These are phyloP conservation scores for Megacollybia marginata DNA, from an alignment of 768 basidiomycete species.

Conservation along the genomic window DNA sequence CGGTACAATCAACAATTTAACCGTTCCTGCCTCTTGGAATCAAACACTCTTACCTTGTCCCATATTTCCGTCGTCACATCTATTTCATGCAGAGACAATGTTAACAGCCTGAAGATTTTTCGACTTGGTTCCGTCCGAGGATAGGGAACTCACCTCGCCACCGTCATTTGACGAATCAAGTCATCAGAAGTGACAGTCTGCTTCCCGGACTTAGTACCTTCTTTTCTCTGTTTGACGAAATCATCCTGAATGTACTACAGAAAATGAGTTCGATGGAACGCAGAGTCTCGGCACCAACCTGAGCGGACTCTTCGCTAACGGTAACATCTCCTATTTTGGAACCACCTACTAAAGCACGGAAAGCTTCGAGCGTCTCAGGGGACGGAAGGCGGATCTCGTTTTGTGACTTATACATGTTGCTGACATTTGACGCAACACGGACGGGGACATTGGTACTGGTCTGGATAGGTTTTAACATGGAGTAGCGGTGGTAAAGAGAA, in stretches of 20 bases:
- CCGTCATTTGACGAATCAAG: conserved; percentile 57
- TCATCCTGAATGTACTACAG: conserved; percentile 68
- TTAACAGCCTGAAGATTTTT: conserved; percentile 40
- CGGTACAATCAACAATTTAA: neutral
- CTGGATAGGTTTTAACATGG: too few species aligned
- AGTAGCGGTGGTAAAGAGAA: neutral
- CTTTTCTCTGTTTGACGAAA: conserved; percentile 45
- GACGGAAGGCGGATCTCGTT: conserved; percentile 39
- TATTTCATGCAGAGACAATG: conserved; percentile 49
- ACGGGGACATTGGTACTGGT: conserved; percentile 10
- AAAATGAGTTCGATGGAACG: neutral
- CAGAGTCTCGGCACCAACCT: conserved; percentile 30
- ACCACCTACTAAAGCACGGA: conserved; percentile 52
- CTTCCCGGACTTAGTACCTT: conserved; percentile 16
- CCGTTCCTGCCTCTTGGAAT: conserved; percentile 34
- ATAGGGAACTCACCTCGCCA: conserved; percentile 49
- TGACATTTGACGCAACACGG: conserved; percentile 7
- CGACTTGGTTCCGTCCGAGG: neutral
- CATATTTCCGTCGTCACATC: conserved; percentile 54
- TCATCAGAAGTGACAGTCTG: conserved; percentile 41
- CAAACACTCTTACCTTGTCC: conserved; percentile 58
- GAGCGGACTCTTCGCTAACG: conserved; percentile 47
- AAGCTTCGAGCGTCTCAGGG: conserved; percentile 39
- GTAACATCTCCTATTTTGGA: conserved; percentile 51
- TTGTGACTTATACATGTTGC: conserved; percentile 39